These are phyloP conservation scores for Globisporangium ultimum DNA, from an alignment of 352 stramenopile species.

Conservation along the genomic window DNA sequence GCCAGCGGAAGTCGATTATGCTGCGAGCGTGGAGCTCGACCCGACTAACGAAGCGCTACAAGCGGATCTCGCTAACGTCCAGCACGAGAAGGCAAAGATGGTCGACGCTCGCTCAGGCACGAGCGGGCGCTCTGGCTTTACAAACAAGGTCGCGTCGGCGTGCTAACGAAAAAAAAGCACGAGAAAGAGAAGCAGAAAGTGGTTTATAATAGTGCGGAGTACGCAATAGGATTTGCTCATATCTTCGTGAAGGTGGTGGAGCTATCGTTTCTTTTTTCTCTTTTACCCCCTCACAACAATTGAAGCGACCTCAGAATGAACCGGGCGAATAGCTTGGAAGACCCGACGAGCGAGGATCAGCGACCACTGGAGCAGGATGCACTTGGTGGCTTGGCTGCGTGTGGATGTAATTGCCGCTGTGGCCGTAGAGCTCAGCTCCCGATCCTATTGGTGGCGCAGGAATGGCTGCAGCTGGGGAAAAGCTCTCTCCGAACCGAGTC, in stretches of 20 bases:
- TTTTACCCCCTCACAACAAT: too few species aligned
- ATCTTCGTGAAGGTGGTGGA: background rate
- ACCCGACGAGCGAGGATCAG: too few species aligned
- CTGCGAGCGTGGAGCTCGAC: constrained; percentile 54
- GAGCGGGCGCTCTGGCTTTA: too few species aligned
- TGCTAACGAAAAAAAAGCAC: too few species aligned
- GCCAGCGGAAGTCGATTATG: constrained; percentile 56
- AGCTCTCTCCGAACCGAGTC: background rate
- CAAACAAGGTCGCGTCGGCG: background rate
- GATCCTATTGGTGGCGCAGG: too few species aligned
- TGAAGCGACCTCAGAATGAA: too few species aligned
- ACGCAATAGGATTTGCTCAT: background rate
- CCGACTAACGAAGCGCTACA: constrained; percentile 47
- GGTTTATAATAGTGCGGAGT: background rate
- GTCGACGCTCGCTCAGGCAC: too few species aligned
- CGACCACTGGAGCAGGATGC: too few species aligned
- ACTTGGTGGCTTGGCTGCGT: too few species aligned
- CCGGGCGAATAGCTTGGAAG: too few species aligned
- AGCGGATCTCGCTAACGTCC: constrained; percentile 43
- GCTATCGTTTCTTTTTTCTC: background rate
- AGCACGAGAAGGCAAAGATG: constrained; percentile 1
- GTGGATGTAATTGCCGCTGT: too few species aligned
- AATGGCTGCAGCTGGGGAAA: background rate
- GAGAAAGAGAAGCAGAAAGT: background rate
- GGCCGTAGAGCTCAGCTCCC: too few species aligned